Conservation (phyloP, 345 rosid genomes). For the Melastoma malabathricum region DNA sequence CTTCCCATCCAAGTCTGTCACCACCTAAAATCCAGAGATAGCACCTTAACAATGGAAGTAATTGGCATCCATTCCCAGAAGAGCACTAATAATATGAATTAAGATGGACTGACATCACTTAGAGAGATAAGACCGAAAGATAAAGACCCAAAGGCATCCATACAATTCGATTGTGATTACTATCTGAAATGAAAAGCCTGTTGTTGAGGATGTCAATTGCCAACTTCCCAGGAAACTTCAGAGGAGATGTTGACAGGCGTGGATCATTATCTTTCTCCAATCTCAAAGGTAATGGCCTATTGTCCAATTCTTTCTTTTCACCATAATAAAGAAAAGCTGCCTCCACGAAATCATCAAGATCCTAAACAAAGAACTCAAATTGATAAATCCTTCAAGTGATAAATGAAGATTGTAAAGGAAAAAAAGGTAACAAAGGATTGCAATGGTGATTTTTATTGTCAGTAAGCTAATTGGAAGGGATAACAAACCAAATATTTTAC, state of each 20-base stretch:
- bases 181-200: conserved; percentile 85
- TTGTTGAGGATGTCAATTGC: conserved; percentile 75
- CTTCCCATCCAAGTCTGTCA: conserved; percentile 76
- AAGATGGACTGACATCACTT: not conserved
- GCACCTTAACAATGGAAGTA: too few relatives aligned
- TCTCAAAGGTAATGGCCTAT: conserved; percentile 47
- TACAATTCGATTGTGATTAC: conserved; percentile 95
- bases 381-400: not conserved
- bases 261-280: conserved; percentile 83
- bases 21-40: conserved; percentile 40
- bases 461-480: not conserved
- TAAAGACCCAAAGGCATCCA: conserved; percentile 16
- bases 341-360: conserved; percentile 73
- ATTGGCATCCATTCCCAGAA: too few relatives aligned
- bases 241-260: conserved; percentile 58
- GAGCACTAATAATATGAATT: too few relatives aligned
- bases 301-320: conserved; percentile 53
- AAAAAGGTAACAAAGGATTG: too few relatives aligned
- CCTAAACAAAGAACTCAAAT: conserved; percentile 21
- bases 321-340: conserved; percentile 79
- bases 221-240: conserved; percentile 94
- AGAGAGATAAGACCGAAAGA: conserved; percentile 8
- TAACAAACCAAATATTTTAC: not conserved
- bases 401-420: not conserved
- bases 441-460: too few relatives aligned